Percentiles rank a stretch among this genome's conserved stretches.
Conservation (phyloP, 75 land plant genomes). For the Picea glauca region DNA sequence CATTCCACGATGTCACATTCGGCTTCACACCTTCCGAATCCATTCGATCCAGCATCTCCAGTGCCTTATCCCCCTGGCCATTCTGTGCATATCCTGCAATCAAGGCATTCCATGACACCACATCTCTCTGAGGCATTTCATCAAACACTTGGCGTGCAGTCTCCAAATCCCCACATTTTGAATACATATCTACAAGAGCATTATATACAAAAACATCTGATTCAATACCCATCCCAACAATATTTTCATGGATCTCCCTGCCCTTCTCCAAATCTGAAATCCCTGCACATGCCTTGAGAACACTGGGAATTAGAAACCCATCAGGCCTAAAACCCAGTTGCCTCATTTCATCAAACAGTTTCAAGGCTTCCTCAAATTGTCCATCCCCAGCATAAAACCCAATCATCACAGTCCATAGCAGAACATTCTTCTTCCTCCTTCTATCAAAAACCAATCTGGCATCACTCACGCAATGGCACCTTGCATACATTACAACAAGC, state of each 20-base stretch:
- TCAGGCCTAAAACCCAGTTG: slow-evolving; percentile 10
- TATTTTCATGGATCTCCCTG: slow-evolving; percentile 8
- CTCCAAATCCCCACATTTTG: slow-evolving; percentile 48
- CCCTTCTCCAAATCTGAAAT: slow-evolving; percentile 10
- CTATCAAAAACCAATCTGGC: slow-evolving; percentile 35
- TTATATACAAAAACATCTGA: slow-evolving; percentile 11
- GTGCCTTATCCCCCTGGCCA: slow-evolving; percentile 49
- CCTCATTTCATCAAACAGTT: slow-evolving; percentile 24
- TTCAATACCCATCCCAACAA: neutral
- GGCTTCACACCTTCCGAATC: slow-evolving; percentile 16
- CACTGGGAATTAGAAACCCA: slow-evolving; percentile 11
- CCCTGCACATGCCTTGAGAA: slow-evolving; percentile 23
- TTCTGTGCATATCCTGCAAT: slow-evolving; percentile 43
- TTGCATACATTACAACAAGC: slow-evolving; percentile 64
- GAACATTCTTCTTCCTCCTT: slow-evolving; percentile 30
- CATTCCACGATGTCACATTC: slow-evolving; percentile 42
- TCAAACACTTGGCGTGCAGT: slow-evolving; percentile 29
- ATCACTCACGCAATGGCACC: slow-evolving; percentile 37
- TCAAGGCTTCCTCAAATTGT: slow-evolving; percentile 21
- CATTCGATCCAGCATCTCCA: slow-evolving; percentile 42
- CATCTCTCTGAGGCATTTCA: slow-evolving; percentile 11
- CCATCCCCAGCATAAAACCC: slow-evolving; percentile 51
- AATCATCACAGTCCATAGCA: slow-evolving; percentile 66
- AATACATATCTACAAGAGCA: slow-evolving; percentile 31
- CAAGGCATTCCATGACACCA: slow-evolving; percentile 49